Base-by-base conservation (phyloP, 169 alveolate species). In the Eimeria acervulina region DNA sequence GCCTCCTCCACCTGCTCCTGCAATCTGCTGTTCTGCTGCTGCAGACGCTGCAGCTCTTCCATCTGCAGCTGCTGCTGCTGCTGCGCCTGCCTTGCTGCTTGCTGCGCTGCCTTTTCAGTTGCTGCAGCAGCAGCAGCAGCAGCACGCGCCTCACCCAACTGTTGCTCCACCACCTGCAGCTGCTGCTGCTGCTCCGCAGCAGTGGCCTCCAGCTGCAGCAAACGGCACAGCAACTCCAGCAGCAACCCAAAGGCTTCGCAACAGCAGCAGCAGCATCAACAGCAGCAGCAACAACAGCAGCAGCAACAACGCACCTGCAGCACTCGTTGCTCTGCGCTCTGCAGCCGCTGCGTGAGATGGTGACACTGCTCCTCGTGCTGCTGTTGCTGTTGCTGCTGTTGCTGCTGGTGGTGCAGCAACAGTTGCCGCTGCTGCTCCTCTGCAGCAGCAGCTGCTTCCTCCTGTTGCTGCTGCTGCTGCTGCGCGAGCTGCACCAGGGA, bases 351-450 rank as follows among this genome's bases (percentile, higher is more conserved):
- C 19, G 87, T 40, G 61, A 76, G 87, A 15, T 42, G 87, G 21
- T 38, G 51, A 15, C 87, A 76, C n/a, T 40, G 55, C 87, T 76
- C 87, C 51, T 76, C 59, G 87, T 76, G 87, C 87, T 76, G 87
- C 87, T 76, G 87, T 61, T 76, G 87, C 52, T 76, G 87, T n/a
- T 76, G 61, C 17, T 36, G 61, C 31, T 38, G 87, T 33, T 76
- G 87, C 52, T 76, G 87, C 61, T 76, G 87, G 38, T 76, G 87
- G 15, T 76, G 87, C 87, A 76, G 87, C 87, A 76, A 28, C 87
- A 76, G 28, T 23, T 76, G 87, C 33, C 87, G 87, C 52, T 76
- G 51, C 87, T 76, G 87, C 52, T 76, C 87, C 33, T 76, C 87
- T 76, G 87, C 61, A 40, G 87, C 87, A 76, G 59, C 61, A 6